A percentile compares a stretch with the other conserved stretches of the same genome.
phyloP scores from a whole-genome alignment of 352 stramenopile species.

The Pythium vanterpoolii region DNA sequence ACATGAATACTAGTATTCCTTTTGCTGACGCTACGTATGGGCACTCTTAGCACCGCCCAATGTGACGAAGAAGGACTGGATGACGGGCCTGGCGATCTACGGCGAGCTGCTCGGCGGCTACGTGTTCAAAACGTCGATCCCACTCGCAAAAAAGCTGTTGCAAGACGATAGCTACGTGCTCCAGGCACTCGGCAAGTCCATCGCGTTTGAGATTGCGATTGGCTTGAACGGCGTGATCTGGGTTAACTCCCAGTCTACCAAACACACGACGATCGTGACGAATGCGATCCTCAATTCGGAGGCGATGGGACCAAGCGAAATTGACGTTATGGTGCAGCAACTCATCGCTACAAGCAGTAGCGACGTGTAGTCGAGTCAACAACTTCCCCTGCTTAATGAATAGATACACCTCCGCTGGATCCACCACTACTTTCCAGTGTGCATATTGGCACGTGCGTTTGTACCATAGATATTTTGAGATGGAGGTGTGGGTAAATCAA shows the following conservation, averaged over 20 bases:
- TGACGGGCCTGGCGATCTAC: conserved; percentile 97
- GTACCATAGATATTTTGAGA: conserved; percentile 8
- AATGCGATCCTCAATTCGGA: conserved; percentile 90
- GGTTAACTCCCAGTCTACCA: conserved; percentile 88
- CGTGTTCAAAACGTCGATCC: conserved; percentile 84
- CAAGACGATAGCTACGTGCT: conserved; percentile 82
- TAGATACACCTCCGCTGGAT: neutral
- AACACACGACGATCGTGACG: conserved; percentile 82
- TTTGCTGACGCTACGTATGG: neutral
- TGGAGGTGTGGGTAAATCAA: neutral
- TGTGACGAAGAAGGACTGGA: conserved; percentile 96
- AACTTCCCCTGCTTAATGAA: neutral
- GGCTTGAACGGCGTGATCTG: conserved; percentile 96
- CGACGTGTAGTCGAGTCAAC: conserved; percentile 1
- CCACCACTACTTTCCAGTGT: neutral
- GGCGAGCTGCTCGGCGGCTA: conserved; percentile 93
- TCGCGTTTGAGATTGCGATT: conserved; percentile 95
- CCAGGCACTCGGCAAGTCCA: conserved; percentile 61
- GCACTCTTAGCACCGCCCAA: conserved; percentile 55
- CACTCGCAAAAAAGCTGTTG: conserved; percentile 68
- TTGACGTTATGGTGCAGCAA: conserved; percentile 74
- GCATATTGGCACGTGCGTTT: neutral
- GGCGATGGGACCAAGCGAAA: conserved; percentile 72
- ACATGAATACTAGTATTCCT: neutral
- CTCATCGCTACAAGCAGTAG: conserved; percentile 59